Evolutionary conservation across 2,329 filamentous ascomycete genomes (phyloP), one percentile per base, ranked within the genome.

Genomic region (Trichoderma polysporum): DNA sequence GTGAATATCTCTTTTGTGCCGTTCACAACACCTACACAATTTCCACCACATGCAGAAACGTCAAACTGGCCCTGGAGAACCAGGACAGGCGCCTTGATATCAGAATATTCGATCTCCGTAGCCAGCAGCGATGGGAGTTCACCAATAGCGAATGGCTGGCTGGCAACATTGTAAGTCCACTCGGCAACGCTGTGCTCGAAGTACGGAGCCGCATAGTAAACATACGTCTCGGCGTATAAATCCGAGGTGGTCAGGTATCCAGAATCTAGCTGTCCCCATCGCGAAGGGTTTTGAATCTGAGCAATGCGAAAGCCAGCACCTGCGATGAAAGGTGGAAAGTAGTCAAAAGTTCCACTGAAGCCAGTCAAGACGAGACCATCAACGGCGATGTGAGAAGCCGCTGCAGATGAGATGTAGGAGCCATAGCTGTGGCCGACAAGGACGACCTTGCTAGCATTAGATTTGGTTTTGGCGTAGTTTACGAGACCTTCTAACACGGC

Each of bases 101-200:
- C 17, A 10, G n/a, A 2, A 12, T 62, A 62, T 2, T 19, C 2
- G 17, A 62, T 19, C 12, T 9, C 53, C 12, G 59, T 62, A 47
- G 59, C 59, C 17, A 62, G 25, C 7, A 62, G 33, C 17, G 59
- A 62, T 7, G 59, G 59, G 8, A 62, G 59, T 5, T 62, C 59
- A 22, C 59, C 59, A 3, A 62, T 33, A 9, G 59, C 59, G 53
- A 62, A 62, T 4, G 59, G 59, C 33, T 62, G 2, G 15, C 59
- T 62, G 17, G 33, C 59, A 41, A 62, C 33, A 15, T 53, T 62
- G 10, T 41, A 53, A 6, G 47, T 53, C 22, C 49, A 62, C 33
- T 62, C 59, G 9, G 59, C 59, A 29, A 62, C 59, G 15, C 22
- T 53, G 25, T 22, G 59, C 59, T 62, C 59, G 41, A 62, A 62